These are phyloP conservation scores for Physcomitrellopsis africana DNA, from an alignment of 225 moss, liverwort and hornwort species.

Conservation along the genomic window DNA sequence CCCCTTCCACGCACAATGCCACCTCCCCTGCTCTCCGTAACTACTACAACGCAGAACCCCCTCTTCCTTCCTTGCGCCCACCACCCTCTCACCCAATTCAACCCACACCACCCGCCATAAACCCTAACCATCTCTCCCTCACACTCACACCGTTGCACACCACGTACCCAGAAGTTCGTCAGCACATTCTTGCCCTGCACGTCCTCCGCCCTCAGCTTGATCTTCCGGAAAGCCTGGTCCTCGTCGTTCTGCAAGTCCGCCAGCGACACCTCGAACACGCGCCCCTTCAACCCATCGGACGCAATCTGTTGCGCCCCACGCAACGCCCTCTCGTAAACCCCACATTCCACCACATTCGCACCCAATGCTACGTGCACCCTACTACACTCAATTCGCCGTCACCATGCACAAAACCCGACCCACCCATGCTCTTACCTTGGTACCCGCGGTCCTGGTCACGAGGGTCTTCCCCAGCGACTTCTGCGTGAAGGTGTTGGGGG, in stretches of 20 bases:
- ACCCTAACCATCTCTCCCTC: no score
- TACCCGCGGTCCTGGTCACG: constrained; percentile 59
- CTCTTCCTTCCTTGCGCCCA: no score
- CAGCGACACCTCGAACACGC: constrained; percentile 82
- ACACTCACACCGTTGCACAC: neutral
- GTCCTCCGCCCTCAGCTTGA: constrained; percentile 83
- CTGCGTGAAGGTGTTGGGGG: constrained; percentile 56
- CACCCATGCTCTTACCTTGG: constrained; percentile 36
- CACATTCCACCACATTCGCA: neutral
- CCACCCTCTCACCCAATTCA: neutral
- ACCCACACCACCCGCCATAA: no score
- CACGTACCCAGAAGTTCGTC: constrained; percentile 77
- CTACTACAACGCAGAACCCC: no score
- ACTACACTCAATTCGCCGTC: neutral
- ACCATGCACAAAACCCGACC: neutral
- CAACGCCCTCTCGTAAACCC: constrained; percentile 17
- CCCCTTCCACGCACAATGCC: no score
- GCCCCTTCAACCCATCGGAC: constrained; percentile 82
- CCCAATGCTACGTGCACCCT: neutral
- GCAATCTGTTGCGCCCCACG: constrained; percentile 57
- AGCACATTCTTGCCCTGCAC: constrained; percentile 85
- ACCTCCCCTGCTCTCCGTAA: no score
- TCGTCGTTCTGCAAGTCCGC: constrained; percentile 83
- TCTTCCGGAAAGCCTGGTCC: constrained; percentile 87
- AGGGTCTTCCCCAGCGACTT: constrained; percentile 62